Percentiles rank a stretch among this genome's conserved stretches.
These are phyloP conservation scores for Rosa hybrid DNA, from an alignment of 331 rosid genomes.

Conservation along the genomic window DNA sequence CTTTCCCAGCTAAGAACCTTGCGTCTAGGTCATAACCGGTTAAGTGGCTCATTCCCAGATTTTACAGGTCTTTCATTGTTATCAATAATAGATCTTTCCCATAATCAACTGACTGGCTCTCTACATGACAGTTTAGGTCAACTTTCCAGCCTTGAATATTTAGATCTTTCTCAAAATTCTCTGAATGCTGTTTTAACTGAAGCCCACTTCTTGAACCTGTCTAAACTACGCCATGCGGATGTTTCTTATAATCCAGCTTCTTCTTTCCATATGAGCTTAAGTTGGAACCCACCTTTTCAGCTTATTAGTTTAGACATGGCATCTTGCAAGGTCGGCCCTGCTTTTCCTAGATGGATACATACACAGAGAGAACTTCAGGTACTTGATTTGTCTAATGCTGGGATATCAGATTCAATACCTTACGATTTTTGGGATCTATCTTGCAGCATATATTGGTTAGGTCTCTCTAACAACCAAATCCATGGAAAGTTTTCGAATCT, in stretches of 20 bases:
- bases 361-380: conserved; percentile 22
- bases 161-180: background rate
- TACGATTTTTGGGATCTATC: conserved; percentile 17
- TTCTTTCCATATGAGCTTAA: conserved; percentile 31
- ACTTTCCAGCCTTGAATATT: background rate
- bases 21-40: background rate
- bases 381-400: conserved; percentile 16
- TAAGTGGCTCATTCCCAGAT: conserved; percentile 16
- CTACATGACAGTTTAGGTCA: conserved; percentile 14
- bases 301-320: fast-evolving
- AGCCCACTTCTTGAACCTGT: conserved; percentile 29
- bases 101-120: conserved; percentile 26
- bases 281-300: conserved; percentile 47
- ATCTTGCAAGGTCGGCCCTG: conserved; percentile 44
- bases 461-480: conserved; percentile 10
- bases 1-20: background rate
- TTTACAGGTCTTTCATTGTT: conserved; percentile 16
- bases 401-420: conserved; percentile 31
- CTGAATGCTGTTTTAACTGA: conserved; percentile 34
- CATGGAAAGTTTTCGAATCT: conserved; percentile 21
- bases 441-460: background rate
- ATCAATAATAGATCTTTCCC: background rate
- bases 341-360: conserved; percentile 45
- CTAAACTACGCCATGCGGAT: background rate
- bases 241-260: conserved; percentile 12